Percentiles rank a stretch among this genome's conserved stretches.
Conservation (phyloP, 176 grass and related monocot genomes). For the Zizania latifolia region DNA sequence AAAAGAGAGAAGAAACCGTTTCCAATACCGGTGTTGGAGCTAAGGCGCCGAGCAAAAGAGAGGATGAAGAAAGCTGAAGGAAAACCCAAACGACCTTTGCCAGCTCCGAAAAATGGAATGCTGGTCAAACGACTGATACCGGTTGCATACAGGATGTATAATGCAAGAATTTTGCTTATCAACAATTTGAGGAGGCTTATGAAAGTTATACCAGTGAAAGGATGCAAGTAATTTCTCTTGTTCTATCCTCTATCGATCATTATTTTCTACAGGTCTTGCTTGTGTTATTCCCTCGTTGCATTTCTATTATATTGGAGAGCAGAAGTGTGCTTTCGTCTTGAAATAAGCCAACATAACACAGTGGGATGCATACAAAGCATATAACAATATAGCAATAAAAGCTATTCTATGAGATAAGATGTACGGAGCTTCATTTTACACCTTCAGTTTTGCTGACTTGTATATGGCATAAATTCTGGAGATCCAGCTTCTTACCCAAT, state of each 20-base stretch:
- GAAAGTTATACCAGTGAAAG: constrained; percentile 76
- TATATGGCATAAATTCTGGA: constrained; percentile 6
- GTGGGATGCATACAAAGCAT: neutral
- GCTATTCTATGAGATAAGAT: neutral
- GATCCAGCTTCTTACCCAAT: neutral
- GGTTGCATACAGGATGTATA: constrained; percentile 78
- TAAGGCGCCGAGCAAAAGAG: constrained; percentile 72
- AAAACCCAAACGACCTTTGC: constrained; percentile 47
- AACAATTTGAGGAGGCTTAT: constrained; percentile 95
- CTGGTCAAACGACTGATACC: constrained; percentile 77
- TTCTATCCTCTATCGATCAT: neutral
- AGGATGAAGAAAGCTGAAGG: constrained; percentile 68
- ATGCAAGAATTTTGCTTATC: constrained; percentile 81
- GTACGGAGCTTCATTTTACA: neutral
- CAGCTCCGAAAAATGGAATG: constrained; percentile 85
- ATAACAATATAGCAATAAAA: neutral
- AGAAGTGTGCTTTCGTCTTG: neutral
- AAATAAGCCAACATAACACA: neutral
- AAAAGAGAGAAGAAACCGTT: constrained; percentile 95
- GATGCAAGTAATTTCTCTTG: constrained; percentile 75
- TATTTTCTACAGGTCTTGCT: neutral
- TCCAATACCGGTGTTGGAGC: constrained; percentile 77
- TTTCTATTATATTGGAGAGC: neutral
- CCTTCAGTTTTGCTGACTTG: neutral
- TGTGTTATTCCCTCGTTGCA: neutral